Percentiles rank a stretch among this genome's conserved stretches.
Conservation (phyloP, 441 rosid species). For the Gossypium davidsonii region DNA sequence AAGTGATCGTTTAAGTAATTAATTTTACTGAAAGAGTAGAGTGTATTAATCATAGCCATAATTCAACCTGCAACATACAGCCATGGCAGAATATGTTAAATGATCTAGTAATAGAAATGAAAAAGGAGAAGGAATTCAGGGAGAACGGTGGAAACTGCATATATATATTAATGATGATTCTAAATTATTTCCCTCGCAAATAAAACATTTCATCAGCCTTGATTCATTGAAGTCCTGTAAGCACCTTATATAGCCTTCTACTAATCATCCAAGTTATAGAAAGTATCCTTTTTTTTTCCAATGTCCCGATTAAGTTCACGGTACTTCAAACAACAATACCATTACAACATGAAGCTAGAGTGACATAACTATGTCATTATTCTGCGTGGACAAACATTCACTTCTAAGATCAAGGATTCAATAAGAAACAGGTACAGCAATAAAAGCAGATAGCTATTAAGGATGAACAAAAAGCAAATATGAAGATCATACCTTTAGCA, state of each 20-base stretch:
- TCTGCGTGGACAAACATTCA: not conserved
- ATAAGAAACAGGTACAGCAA: not conserved
- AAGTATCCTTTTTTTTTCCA: not conserved
- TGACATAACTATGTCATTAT: not conserved
- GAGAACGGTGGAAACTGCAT: not conserved
- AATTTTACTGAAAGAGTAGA: too few relatives aligned
- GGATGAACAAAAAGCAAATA: conserved; percentile 9
- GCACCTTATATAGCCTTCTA: not conserved
- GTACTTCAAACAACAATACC: not conserved
- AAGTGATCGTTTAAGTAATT: too few relatives aligned
- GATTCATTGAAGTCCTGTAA: not conserved
- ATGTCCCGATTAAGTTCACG: not conserved
- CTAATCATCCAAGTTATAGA: not conserved
- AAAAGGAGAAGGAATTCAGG: not conserved
- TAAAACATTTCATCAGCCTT: not conserved
- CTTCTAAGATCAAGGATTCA: not conserved
- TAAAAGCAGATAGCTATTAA: not conserved
- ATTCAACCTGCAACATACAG: not conserved
- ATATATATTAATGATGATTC: not conserved
- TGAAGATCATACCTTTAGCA: conserved; percentile 36
- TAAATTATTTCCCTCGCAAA: not conserved
- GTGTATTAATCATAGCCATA: not conserved
- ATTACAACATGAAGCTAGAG: not conserved
- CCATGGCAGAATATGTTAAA: not conserved
- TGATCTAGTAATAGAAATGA: not conserved